phyloP scores from a whole-genome alignment of 176 grass and related monocot genomes.

The Oryza longistaminata region DNA sequence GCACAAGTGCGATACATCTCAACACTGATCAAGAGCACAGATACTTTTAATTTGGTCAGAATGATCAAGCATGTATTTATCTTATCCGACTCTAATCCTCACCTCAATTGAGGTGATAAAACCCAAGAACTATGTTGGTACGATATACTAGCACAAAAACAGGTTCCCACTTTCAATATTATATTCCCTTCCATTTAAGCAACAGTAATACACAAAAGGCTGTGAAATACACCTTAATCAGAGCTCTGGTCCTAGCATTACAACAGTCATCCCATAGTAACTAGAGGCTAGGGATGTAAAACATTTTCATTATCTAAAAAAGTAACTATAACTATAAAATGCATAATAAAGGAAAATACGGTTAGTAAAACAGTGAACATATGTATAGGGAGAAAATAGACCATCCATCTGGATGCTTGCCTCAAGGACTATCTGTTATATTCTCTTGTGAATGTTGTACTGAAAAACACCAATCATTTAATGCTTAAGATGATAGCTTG shows the following conservation, averaged over 20 bases:
- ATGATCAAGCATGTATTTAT: neutral
- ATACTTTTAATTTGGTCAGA: neutral
- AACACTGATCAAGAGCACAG: neutral
- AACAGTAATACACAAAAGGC: neutral
- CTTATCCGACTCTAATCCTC: neutral
- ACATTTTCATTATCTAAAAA: no score
- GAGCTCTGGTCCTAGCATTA: neutral
- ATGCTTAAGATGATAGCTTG: slow-evolving; percentile 5
- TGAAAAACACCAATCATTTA: neutral
- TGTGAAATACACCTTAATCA: neutral
- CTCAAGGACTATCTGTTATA: neutral
- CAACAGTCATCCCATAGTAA: neutral
- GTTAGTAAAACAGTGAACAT: neutral
- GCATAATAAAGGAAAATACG: neutral
- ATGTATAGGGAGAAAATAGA: neutral
- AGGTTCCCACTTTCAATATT: neutral
- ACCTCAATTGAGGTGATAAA: slow-evolving; percentile 4
- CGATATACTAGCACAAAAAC: neutral
- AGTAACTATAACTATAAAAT: neutral
- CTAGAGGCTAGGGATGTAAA: neutral
- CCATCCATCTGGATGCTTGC: neutral
- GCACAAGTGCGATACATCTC: neutral
- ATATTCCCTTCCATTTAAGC: neutral
- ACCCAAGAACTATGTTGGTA: neutral
- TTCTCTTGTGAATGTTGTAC: neutral